Percentiles rank a stretch among this genome's conserved stretches.
Conservation (phyloP, 768 basidiomycete genomes). For the Cyclocybe cylindracea region DNA sequence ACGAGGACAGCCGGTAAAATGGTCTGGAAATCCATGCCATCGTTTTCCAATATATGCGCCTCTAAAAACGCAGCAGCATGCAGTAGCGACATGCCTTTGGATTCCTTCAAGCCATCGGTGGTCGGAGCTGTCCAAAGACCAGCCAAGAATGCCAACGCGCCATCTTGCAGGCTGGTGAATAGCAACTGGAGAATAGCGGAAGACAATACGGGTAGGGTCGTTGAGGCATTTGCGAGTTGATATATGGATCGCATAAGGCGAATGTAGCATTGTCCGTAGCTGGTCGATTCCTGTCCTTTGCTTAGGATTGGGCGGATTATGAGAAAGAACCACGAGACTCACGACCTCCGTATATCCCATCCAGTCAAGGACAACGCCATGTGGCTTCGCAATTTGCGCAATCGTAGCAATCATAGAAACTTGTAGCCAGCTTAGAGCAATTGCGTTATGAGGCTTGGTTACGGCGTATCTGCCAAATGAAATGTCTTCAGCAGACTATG, state of each 20-base stretch:
- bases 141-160: slow-evolving; percentile 78
- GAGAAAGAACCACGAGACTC: slow-evolving; percentile 12
- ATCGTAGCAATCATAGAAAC: slow-evolving; percentile 54
- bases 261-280: slow-evolving; percentile 46
- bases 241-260: slow-evolving; percentile 69
- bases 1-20: slow-evolving; percentile 72
- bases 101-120: slow-evolving; percentile 26
- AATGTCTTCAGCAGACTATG: slow-evolving; percentile 45
- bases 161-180: slow-evolving; percentile 69
- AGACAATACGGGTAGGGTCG: slow-evolving; percentile 49
- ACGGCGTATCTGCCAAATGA: slow-evolving; percentile 51
- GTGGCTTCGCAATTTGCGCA: slow-evolving; percentile 48
- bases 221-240: slow-evolving; percentile 58
- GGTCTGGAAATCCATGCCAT: slow-evolving; percentile 76
- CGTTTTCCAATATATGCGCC: slow-evolving; percentile 58
- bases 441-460: slow-evolving; percentile 60
- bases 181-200: slow-evolving; percentile 59
- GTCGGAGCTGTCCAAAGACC: slow-evolving; percentile 56
- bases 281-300: slow-evolving; percentile 12
- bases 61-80: slow-evolving; percentile 83
- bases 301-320: neutral
- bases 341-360: slow-evolving; percentile 38
- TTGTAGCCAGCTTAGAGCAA: slow-evolving; percentile 58
- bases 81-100: slow-evolving; percentile 58
- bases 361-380: slow-evolving; percentile 50